Evolutionary conservation across 805 yeast species (phyloP).

Genomic region (Wickerhamomyces chambardii): DNA sequence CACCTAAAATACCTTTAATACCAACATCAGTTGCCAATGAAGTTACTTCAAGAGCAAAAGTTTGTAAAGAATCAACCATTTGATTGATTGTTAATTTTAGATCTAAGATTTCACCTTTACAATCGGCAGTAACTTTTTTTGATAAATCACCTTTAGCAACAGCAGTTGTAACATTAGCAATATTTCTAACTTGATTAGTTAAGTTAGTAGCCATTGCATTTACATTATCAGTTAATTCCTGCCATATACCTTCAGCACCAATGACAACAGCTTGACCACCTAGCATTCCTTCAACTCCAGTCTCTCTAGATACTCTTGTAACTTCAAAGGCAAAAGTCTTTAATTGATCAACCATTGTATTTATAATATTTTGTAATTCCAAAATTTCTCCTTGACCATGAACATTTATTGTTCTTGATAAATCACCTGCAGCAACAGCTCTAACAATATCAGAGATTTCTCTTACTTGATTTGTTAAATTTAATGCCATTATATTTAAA

Average conservation of each 20-base stretch:
- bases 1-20: conserved; percentile 76
- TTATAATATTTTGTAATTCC: conserved; percentile 79
- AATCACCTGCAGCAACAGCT: conserved; percentile 83
- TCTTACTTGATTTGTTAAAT: conserved; percentile 80
- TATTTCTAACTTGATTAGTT: conserved; percentile 85
- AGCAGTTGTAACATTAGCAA: conserved; percentile 79
- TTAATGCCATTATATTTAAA: conserved; percentile 82
- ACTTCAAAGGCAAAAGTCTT: conserved; percentile 86
- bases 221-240: conserved; percentile 82
- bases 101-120: conserved; percentile 68
- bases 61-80: conserved; percentile 81
- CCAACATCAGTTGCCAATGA: conserved; percentile 83
- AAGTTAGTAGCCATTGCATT: conserved; percentile 89
- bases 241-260: conserved; percentile 88
- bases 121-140: conserved; percentile 79
- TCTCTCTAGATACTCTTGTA: conserved; percentile 84
- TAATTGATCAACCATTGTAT: conserved; percentile 84
- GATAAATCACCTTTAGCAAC: conserved; percentile 88
- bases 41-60: conserved; percentile 79
- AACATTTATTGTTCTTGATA: conserved; percentile 75
- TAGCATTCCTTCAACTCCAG: conserved; percentile 84
- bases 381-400: conserved; percentile 89
- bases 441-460: conserved; percentile 87
- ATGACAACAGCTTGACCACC: conserved; percentile 88
- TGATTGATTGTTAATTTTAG: conserved; percentile 45